These are phyloP conservation scores for Tricholoma furcatifolium DNA, from an alignment of 768 basidiomycete genomes.

Conservation along the genomic window DNA sequence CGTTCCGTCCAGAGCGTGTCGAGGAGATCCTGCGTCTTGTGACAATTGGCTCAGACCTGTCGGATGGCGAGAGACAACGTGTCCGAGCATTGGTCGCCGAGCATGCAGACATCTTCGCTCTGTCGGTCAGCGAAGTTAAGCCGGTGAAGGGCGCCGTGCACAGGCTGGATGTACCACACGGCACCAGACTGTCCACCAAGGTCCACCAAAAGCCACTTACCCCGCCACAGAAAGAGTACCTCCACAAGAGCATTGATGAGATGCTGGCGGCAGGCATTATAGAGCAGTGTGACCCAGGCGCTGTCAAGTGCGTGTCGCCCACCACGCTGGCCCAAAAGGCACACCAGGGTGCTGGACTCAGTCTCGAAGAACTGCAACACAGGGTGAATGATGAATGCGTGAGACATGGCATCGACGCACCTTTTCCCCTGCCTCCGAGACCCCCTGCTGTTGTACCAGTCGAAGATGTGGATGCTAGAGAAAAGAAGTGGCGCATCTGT, in stretches of 20 bases:
- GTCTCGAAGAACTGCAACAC: conserved; percentile 31
- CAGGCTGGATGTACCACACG: conserved; percentile 30
- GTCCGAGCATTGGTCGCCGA: conserved; percentile 23
- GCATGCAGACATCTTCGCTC: conserved; percentile 40
- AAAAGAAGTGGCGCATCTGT: conserved; percentile 34
- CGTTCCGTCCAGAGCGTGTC: too few species aligned
- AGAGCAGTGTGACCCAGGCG: too few species aligned
- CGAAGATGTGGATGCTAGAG: not conserved
- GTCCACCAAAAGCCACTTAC: too few species aligned
- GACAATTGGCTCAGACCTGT: conserved; percentile 29
- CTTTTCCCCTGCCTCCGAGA: conserved; percentile 20
- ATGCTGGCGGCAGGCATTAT: too few species aligned
- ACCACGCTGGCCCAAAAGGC: too few species aligned
- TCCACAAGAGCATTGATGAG: too few species aligned
- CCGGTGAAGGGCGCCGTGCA: conserved; percentile 30
- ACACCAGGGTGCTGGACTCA: conserved; percentile 24
- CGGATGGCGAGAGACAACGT: conserved; percentile 16
- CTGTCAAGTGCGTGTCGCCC: too few species aligned
- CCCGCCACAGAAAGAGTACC: too few species aligned
- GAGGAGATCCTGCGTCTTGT: too few species aligned
- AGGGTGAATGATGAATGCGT: too few species aligned
- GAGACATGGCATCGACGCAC: too few species aligned
- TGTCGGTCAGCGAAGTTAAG: too few species aligned
- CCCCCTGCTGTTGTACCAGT: not conserved
- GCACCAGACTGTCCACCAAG: conserved; percentile 25